phyloP scores from a whole-genome alignment of 106 monocot species.

The Apostasia ramifera region DNA sequence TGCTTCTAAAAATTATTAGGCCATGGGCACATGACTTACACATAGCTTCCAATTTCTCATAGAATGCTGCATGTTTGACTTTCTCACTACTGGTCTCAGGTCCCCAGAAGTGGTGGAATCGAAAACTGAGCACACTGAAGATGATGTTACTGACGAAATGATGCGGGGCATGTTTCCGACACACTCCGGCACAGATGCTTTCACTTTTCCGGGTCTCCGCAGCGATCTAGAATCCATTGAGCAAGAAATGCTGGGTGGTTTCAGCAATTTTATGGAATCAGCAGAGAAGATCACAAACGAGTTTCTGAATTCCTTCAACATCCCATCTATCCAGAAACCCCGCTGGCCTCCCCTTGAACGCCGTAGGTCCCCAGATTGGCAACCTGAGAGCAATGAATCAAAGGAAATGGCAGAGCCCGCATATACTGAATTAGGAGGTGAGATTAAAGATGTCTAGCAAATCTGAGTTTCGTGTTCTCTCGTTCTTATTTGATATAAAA shows the following conservation, averaged over 20 bases:
- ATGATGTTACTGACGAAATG: conserved; percentile 59
- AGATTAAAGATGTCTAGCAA: conserved; percentile 43
- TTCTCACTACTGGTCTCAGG: conserved; percentile 19
- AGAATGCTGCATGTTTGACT: too few species aligned
- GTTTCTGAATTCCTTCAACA: conserved; percentile 34
- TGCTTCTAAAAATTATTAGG: too few species aligned
- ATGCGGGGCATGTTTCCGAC: conserved; percentile 11
- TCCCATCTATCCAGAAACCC: conserved; percentile 5
- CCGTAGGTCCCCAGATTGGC: conserved; percentile 1
- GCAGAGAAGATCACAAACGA: conserved; percentile 55
- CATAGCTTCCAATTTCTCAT: too few species aligned
- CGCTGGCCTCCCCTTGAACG: conserved; percentile 12
- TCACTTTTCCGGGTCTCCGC: conserved; percentile 45
- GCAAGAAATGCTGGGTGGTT: conserved; percentile 28
- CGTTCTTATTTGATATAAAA: not conserved
- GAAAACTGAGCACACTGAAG: conserved; percentile 69
- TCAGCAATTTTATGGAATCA: conserved; percentile 36
- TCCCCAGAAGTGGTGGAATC: conserved; percentile 76
- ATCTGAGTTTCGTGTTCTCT: not conserved
- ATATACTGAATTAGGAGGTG: conserved; percentile 29
- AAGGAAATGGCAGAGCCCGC: conserved; percentile 7
- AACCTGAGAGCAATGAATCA: not conserved
- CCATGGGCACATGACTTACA: too few species aligned
- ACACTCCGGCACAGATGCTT: conserved; percentile 12
- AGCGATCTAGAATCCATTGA: conserved; percentile 63